Base-by-base conservation (phyloP, 1,284 basidiomycete genomes). In the Ustilago sp. region DNA sequence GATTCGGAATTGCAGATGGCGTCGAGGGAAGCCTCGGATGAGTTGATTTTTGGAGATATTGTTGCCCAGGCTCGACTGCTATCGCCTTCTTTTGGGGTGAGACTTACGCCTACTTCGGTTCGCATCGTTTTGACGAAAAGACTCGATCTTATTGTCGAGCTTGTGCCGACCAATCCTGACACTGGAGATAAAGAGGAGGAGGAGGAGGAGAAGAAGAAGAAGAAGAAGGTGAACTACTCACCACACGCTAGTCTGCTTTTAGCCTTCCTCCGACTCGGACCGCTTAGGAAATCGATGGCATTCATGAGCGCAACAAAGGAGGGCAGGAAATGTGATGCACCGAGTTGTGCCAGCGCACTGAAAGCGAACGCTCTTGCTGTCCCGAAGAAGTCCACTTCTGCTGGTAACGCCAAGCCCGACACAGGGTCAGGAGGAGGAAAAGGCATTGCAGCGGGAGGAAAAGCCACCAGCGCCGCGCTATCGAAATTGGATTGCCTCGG, bases 1-100 rank as follows among this genome's bases (percentile, higher is more conserved):
- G 80, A 83, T n/a, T 38, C 57, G 13, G 74, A 80, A 39, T 60
- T 83, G 47, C 77, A 76, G 36, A 43, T 59, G 1, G 82, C 82
- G 4, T 79, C 79, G 41, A 35, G 69, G 12, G 82, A 83, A 54
- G 74, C 77, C 1, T 74, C 67, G 15, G 82, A 83, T 60, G 70
- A 68, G 31, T 59, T 82, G 32, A 65, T 79, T 1, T 83, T 82
- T 43, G 73, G 77, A 36, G 78, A 77, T 41, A 58, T 83, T 0
- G 68, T 76, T 4, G 69, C 69, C 1, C 73, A 83, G 35, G 77
- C 74, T 0, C 59, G 82, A 12, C 41, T 51, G 12, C 50, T 83
- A 3, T 71, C 78, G 1, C 65, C 72, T 2, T 65, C 67, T 0
- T 74, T 80, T 17, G 66, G 73, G 0, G 76, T 76, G 19, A 47